Evolutionary conservation across 805 yeast genomes (phyloP).

Genomic region (Candida easanensis): DNA sequence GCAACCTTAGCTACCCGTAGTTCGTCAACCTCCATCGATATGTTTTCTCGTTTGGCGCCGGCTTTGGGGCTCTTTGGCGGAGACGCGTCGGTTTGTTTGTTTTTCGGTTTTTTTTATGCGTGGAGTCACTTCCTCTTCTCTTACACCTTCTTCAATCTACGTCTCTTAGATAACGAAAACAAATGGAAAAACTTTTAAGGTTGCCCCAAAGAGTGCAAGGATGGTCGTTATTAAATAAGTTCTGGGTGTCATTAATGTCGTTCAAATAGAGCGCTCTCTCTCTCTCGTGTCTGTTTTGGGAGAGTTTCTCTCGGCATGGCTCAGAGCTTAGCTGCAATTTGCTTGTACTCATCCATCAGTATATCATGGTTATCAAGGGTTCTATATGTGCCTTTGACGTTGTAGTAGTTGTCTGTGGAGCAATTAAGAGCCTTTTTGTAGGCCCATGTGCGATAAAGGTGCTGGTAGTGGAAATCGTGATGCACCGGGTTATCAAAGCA

Average conservation of each 20-base stretch:
- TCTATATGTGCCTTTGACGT: constrained; percentile 9
- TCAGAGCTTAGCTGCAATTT: constrained; percentile 8
- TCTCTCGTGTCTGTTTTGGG: too few species aligned
- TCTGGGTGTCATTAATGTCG: not conserved
- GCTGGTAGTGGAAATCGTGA: constrained; percentile 17
- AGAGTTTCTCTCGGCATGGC: too few species aligned
- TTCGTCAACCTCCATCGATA: constrained; percentile 18
- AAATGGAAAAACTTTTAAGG: too few species aligned
- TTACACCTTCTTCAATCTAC: not conserved
- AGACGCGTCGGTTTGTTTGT: not conserved
- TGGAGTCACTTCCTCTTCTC: not conserved
- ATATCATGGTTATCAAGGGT: constrained; percentile 5
- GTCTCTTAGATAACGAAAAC: too few species aligned
- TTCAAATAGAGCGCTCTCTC: too few species aligned
- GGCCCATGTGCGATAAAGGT: constrained; percentile 8
- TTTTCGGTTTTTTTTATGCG: not conserved
- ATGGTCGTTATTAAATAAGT: too few species aligned
- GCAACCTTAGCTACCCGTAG: constrained; percentile 20
- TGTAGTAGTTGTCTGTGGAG: constrained; percentile 16
- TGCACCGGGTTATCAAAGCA: constrained; percentile 22
- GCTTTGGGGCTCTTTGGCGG: not conserved
- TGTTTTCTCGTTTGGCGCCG: not conserved
- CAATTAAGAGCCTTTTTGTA: constrained; percentile 7
- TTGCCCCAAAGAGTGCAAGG: too few species aligned
- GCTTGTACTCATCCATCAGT: constrained; percentile 10